Percentiles rank a stretch among this genome's conserved stretches.
phyloP scores from a whole-genome alignment of 495 filamentous ascomycete genomes.

The Penicillium salamii region DNA sequence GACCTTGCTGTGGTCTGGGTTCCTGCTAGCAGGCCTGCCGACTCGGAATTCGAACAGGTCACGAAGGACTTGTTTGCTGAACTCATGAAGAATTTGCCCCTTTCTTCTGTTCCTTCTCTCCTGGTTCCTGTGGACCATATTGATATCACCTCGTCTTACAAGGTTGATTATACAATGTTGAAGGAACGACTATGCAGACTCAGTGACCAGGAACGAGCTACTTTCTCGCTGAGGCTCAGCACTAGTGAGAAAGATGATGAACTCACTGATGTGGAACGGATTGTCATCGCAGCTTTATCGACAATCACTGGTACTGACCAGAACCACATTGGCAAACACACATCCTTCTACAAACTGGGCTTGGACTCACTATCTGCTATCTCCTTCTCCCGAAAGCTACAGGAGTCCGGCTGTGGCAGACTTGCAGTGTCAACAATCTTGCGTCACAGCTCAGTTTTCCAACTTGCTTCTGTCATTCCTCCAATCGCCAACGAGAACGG shows the following conservation, averaged over 20 bases:
- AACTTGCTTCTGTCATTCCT: conserved; percentile 44
- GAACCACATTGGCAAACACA: conserved; percentile 42
- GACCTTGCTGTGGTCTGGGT: conserved; percentile 61
- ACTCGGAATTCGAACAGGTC: conserved; percentile 5
- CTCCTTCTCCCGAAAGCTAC: conserved; percentile 53
- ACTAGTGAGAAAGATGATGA: conserved; percentile 18
- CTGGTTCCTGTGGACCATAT: conserved; percentile 64
- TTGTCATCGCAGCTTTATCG: conserved; percentile 49
- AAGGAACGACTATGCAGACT: conserved; percentile 25
- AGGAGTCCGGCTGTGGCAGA: conserved; percentile 34
- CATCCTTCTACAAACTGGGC: conserved; percentile 62
- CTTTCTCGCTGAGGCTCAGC: conserved; percentile 18
- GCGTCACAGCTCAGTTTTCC: conserved; percentile 54
- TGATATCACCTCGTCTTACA: conserved; percentile 62
- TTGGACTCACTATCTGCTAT: conserved; percentile 84
- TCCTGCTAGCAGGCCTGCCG: conserved; percentile 19
- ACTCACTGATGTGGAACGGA: conserved; percentile 36
- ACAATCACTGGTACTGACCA: conserved; percentile 45
- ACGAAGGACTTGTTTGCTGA: conserved; percentile 38
- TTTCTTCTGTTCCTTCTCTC: conserved; percentile 67
- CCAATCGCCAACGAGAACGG: conserved; percentile 5
- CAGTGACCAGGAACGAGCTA: conserved; percentile 17
- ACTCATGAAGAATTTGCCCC: conserved; percentile 46
- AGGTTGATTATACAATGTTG: conserved; percentile 55
- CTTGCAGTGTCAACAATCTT: conserved; percentile 63